Evolutionary conservation across 371 early-diverging fungal species (phyloP), one percentile per base, ranked within the genome.

Genomic region (Mortierella sp.): DNA sequence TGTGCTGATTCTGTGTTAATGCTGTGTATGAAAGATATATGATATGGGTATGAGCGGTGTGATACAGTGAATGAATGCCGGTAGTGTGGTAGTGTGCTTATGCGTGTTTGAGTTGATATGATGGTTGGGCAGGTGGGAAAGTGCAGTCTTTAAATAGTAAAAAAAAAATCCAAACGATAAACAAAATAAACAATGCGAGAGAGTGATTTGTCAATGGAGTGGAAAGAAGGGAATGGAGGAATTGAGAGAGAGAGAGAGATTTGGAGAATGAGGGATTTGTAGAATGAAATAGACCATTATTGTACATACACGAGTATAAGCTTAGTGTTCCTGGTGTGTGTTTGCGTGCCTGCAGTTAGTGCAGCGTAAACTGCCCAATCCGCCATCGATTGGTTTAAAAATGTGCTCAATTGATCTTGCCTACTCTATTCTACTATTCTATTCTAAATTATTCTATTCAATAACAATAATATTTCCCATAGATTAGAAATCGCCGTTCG

Each of bases 321-420:
- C 6, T 43, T 43, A 11, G 43, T 48, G 48, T 48, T 48, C 48
- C 48, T 48, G 48, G 19, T 43, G 15, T 43, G 9, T 43, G 43
- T 43, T 15, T 43, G 43, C 15, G 13, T 9, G 15, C 15, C 43
- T 15, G 15, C 9, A 9, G 15, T 43, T 10, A 11, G 43, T 9
- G 43, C 9, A 11, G 15, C 43, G 43, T 43, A 9, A 28, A 28
- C 28, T 28, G 28, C 28, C 28, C 28, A 2, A 28, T 28, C 28
- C 28, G 32, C 9, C 7, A 47, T 52, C 40, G 63, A 47, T 63
- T 63, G 62, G 58, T 63, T 62, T 63, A 64, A 1, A 33, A 64
- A 65, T 36, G 21, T 2, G 5, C 67, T 59, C 67, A 67, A 43
- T 43, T 43, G 43, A 2, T 28, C 28, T 28, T 28, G 28, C 2